Percentiles rank a stretch among this genome's conserved stretches.
These are phyloP conservation scores for Choiromyces venosus DNA, from an alignment of 495 filamentous ascomycete genomes.

Conservation along the genomic window DNA sequence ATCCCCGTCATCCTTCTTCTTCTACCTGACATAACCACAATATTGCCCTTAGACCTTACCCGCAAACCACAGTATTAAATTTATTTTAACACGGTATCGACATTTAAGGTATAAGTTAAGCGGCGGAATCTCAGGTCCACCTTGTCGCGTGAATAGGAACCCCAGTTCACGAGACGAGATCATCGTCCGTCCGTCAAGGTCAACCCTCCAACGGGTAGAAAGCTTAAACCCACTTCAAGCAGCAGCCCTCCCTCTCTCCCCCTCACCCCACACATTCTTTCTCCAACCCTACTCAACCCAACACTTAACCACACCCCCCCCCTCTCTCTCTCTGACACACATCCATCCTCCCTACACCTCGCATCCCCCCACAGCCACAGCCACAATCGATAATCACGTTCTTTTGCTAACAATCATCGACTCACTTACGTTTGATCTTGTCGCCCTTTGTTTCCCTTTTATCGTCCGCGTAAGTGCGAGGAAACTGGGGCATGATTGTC, in stretches of 20 bases:
- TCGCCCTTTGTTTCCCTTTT: constrained; percentile 1
- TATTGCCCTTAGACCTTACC: background rate
- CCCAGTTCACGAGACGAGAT: background rate
- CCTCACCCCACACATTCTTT: background rate
- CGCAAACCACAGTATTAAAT: background rate
- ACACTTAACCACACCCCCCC: background rate
- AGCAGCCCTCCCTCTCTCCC: background rate
- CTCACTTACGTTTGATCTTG: background rate
- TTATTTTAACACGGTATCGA: background rate
- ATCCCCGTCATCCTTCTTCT: background rate
- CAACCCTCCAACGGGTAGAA: background rate
- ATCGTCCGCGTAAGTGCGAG: background rate
- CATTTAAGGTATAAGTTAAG: background rate
- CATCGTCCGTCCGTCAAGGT: background rate
- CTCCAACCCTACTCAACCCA: background rate
- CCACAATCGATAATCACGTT: background rate
- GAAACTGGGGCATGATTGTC: constrained; percentile 39
- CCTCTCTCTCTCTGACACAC: background rate
- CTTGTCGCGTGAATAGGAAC: background rate
- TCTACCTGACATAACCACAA: background rate
- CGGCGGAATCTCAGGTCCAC: background rate
- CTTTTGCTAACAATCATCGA: background rate
- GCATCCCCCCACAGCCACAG: background rate
- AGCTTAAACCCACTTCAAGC: background rate
- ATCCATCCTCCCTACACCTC: background rate